These are phyloP conservation scores for Corylus heterophylla DNA, from an alignment of 306 rosid species.

Conservation along the genomic window DNA sequence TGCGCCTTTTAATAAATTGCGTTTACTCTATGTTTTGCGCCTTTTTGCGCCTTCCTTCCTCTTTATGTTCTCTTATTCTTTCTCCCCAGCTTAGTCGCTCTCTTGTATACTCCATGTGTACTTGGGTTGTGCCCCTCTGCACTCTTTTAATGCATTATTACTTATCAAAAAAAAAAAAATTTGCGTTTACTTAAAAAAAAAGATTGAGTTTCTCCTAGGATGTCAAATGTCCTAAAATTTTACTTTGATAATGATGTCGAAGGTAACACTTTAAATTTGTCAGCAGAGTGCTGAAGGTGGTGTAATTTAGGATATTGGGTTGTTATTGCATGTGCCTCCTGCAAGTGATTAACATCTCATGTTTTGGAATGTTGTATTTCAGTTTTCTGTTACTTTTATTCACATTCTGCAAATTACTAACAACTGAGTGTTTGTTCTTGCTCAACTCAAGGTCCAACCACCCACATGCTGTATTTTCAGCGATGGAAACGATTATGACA, in stretches of 20 bases:
- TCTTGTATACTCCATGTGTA: no score
- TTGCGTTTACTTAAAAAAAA: no score
- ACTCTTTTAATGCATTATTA: no score
- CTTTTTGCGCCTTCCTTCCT: no score
- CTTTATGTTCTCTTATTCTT: no score
- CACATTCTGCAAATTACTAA: conserved; percentile 23
- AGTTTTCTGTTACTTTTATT: conserved; percentile 6
- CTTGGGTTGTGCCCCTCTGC: no score
- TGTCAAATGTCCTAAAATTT: neutral
- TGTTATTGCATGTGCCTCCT: conserved; percentile 17
- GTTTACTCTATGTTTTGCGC: no score
- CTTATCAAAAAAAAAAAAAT: no score
- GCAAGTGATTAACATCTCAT: conserved; percentile 10
- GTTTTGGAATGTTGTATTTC: conserved; percentile 7
- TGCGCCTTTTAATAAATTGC: no score
- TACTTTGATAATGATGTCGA: neutral
- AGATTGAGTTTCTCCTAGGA: neutral
- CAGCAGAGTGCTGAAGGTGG: neutral
- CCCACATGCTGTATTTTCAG: conserved; percentile 43
- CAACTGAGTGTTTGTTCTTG: conserved; percentile 30
- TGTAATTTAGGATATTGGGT: neutral
- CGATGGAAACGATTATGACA: conserved; percentile 70
- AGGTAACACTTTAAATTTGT: neutral
- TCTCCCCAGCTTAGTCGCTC: no score
- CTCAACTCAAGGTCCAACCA: conserved; percentile 58